Evolutionary conservation across 345 rosid genomes (phyloP).

Genomic region (Syzygium aqueum): DNA sequence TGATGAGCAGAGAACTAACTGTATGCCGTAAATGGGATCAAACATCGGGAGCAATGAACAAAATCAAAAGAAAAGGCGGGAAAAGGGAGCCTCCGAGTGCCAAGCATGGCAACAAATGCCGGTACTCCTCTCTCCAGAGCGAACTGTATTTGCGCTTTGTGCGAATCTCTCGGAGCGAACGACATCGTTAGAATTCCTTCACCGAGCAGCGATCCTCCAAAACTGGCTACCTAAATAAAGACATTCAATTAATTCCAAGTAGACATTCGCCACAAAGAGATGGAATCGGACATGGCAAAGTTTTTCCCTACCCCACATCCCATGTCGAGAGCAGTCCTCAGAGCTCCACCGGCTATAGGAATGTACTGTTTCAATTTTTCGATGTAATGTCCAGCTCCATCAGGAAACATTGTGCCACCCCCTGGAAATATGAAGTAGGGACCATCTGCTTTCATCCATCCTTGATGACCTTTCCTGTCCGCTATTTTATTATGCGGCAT

Average conservation of each 20-base stretch:
- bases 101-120: conserved; percentile 97
- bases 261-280: not conserved
- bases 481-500: conserved; percentile 96
- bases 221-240: conserved; percentile 75
- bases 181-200: conserved; percentile 74
- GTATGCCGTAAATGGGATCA: conserved; percentile 93
- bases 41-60: conserved; percentile 85
- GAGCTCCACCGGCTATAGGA: conserved; percentile 56
- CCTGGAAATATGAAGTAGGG: conserved; percentile 85
- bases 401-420: conserved; percentile 96
- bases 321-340: conserved; percentile 97
- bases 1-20: conserved; percentile 40
- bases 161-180: conserved; percentile 96
- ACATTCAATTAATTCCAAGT: not conserved
- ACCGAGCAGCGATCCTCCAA: conserved; percentile 71
- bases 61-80: conserved; percentile 88
- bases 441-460: conserved; percentile 96
- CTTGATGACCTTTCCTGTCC: conserved; percentile 95
- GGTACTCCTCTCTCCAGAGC: conserved; percentile 96
- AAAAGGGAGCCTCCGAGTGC: conserved; percentile 93
- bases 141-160: conserved; percentile 89
- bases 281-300: not conserved
- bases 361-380: conserved; percentile 86
- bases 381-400: conserved; percentile 80
- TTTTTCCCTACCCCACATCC: conserved; percentile 76